Conservation (phyloP, 345 rosid genomes). For the Brassica incana region DNA sequence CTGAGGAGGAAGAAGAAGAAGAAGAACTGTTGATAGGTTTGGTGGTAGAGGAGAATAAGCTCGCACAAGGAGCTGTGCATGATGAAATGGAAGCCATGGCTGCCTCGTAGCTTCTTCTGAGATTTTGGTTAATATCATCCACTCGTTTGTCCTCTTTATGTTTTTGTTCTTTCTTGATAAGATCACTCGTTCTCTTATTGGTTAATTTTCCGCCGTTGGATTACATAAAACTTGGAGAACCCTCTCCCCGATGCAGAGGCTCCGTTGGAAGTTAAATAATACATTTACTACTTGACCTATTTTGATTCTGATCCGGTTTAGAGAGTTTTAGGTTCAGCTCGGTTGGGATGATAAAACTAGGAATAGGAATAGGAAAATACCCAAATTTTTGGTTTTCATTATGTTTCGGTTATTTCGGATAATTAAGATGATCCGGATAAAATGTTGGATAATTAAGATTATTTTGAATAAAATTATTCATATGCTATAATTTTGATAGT, state of each 20-base stretch:
- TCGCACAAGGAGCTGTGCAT: conserved; percentile 39
- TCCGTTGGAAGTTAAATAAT: not conserved
- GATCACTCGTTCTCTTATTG: conserved; percentile 26
- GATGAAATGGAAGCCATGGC: conserved; percentile 52
- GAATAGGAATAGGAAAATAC: too few relatives aligned
- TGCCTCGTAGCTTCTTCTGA: conserved; percentile 5
- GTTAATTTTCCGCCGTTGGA: conserved; percentile 38
- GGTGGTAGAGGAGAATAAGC: conserved; percentile 32
- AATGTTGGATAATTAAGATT: too few relatives aligned
- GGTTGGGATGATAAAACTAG: too few relatives aligned
- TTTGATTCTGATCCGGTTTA: not conserved
- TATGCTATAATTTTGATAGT: too few relatives aligned
- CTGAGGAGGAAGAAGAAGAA: conserved; percentile 30
- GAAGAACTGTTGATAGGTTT: conserved; percentile 35
- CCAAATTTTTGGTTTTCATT: too few relatives aligned
- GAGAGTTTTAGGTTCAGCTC: too few relatives aligned
- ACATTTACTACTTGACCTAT: too few relatives aligned
- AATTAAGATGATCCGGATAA: too few relatives aligned
- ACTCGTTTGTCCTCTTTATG: conserved; percentile 10
- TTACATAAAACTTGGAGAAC: conserved; percentile 37
- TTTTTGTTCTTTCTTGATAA: conserved; percentile 4
- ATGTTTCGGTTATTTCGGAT: too few relatives aligned
- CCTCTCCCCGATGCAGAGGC: not conserved
- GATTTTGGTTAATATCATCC: conserved; percentile 24
- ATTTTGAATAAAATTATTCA: too few relatives aligned